phyloP scores from a whole-genome alignment of 2,329 filamentous ascomycete genomes.

The Microcyclosporella mali region DNA sequence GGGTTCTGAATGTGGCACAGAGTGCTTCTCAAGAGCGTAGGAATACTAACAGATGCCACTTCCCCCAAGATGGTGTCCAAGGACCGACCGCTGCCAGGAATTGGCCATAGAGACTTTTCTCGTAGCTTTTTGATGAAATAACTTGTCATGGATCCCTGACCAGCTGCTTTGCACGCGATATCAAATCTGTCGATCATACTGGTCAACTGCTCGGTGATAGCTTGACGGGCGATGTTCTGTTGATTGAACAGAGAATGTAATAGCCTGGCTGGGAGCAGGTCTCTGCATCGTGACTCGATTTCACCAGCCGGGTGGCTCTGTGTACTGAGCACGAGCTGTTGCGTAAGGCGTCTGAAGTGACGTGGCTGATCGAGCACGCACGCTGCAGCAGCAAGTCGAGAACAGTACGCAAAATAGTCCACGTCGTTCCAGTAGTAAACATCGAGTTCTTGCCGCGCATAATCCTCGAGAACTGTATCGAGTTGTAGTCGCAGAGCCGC shows the following conservation, averaged over 20 bases:
- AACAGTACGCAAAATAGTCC: not conserved
- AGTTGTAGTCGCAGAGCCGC: not conserved
- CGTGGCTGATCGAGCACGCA: constrained; percentile 10
- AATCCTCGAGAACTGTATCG: not conserved
- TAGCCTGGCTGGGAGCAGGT: not conserved
- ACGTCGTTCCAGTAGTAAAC: not conserved
- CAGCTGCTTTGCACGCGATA: not conserved
- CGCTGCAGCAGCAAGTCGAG: constrained; percentile 5
- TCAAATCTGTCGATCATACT: not conserved
- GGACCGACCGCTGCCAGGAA: not conserved
- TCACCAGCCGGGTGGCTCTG: not conserved
- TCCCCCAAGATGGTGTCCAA: not conserved
- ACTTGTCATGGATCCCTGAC: not conserved
- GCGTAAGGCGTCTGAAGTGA: constrained; percentile 9
- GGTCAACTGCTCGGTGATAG: not conserved
- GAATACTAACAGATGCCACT: not conserved
- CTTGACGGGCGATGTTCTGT: not conserved
- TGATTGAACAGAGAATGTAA: not conserved
- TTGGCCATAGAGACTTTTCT: not conserved
- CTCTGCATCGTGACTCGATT: not conserved
- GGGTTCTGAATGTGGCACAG: too few relatives aligned
- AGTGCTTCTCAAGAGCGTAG: not conserved
- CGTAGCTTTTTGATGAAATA: not conserved
- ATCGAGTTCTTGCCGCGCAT: not conserved
- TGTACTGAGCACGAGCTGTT: constrained; percentile 4